Conservation (phyloP, 2,329 filamentous ascomycete genomes). For the Exophiala spinifera region DNA sequence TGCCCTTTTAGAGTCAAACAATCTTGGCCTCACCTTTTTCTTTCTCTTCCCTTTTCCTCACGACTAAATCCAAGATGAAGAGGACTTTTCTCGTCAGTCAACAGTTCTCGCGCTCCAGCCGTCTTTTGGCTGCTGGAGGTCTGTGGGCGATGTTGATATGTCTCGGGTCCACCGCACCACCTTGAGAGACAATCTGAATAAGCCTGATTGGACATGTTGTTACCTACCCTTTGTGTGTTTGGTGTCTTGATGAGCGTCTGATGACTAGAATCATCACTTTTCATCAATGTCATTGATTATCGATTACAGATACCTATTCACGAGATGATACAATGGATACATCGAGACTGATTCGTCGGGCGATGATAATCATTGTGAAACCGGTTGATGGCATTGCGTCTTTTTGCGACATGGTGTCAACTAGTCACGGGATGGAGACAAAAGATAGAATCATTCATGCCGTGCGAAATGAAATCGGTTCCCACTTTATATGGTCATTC, state of each 20-base stretch:
- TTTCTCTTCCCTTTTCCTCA: conserved; percentile 25
- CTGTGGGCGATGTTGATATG: conserved; percentile 32
- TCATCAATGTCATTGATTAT: not conserved
- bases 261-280: not conserved
- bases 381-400: no score
- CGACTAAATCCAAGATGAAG: conserved; percentile 33
- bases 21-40: not conserved
- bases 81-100: conserved; percentile 24
- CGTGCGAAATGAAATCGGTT: no score
- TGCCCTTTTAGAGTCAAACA: conserved; percentile 2
- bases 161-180: conserved; percentile 31
- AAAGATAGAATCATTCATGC: no score
- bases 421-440: no score
- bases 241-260: not conserved
- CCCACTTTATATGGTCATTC: no score
- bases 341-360: no score
- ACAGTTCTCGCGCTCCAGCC: conserved; percentile 27
- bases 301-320: not conserved
- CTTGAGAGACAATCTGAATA: conserved; percentile 30
- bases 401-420: no score
- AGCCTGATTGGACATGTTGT: conserved; percentile 30
- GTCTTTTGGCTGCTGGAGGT: conserved; percentile 18
- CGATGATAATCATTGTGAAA: no score
- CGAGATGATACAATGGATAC: no score
- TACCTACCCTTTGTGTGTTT: not conserved